phyloP scores from a whole-genome alignment of 257 asterid species.

The Jacaranda copaia region DNA sequence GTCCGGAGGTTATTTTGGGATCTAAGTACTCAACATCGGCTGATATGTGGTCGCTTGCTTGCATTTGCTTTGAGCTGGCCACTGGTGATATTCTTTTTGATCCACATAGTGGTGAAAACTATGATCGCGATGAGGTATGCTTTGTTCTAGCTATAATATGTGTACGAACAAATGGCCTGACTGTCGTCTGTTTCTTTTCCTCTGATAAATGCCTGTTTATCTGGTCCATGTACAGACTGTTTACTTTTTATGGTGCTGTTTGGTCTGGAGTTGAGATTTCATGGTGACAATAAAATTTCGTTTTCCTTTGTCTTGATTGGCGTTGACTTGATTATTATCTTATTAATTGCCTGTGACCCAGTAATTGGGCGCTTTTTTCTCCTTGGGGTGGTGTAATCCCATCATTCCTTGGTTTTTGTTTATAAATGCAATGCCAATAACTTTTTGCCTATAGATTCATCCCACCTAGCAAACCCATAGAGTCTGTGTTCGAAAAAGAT shows the following conservation, averaged over 20 bases:
- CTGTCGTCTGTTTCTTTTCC: neutral
- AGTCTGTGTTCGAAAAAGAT: neutral
- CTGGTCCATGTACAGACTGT: neutral
- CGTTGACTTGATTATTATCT: neutral
- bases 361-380: neutral
- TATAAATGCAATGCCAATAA: neutral
- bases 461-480: neutral
- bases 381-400: neutral
- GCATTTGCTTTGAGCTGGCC: conserved; percentile 92
- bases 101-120: conserved; percentile 87
- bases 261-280: neutral
- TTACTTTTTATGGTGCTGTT: neutral
- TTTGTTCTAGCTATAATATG: neutral
- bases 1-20: conserved; percentile 87
- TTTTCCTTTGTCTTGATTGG: neutral
- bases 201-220: neutral
- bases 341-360: neutral
- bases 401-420: neutral
- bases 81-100: conserved; percentile 91
- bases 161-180: neutral
- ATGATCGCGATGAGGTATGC: conserved; percentile 83
- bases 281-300: neutral
- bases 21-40: conserved; percentile 90
- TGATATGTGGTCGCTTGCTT: conserved; percentile 89
- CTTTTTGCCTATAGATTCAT: neutral